Base-by-base conservation (phyloP, 352 stramenopile species). In the Phytopythium oedochilum region DNA sequence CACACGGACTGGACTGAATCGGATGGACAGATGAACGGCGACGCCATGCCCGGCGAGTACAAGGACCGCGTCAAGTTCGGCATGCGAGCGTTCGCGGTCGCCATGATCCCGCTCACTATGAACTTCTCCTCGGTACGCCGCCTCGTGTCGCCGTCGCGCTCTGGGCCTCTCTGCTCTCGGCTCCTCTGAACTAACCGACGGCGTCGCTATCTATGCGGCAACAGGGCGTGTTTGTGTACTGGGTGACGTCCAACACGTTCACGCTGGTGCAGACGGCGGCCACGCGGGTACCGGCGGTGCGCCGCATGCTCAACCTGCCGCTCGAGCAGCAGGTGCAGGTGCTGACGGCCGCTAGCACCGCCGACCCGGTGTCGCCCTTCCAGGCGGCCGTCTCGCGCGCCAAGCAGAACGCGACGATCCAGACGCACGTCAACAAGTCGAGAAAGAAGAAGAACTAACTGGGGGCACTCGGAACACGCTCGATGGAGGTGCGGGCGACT, bases 221-320 rank as follows among this genome's bases (percentile, higher is more conserved):
- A 50, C 56, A 90, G 80, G 83, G 83, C 35, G 81, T 94, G 35
- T 83, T 94, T 18, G 70, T 94, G 29, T 94, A 93, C 77, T 94
- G 85, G 85, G 81, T 94, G 57, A 89, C 70, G 45, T 93, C 83
- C 38, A 94, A 92, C 69, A 63, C 73, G 49, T 94, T 83, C 70
- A 90, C 85, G 35, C 49, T 94, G 14, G 51, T 57, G 26, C 82
- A 93, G 59, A 91, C 78, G 9, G 64, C 70, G 12, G 35, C 76
- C 22, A 61, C 92, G 61, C 81, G 81, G 23, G 44, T 88, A 12
- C 75, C 78, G 42, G 38, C 68, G 28, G 58, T 92, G 25, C 86
- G 85, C 55, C 71, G 68, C 20, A 64, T 59, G 45, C 53, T 92
- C 22, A 73, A 74, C 25, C 84, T 90, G 57, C 80, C 79, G 0